Conservation (phyloP, 495 filamentous ascomycete genomes). For the Beverwykella pulmonaria region DNA sequence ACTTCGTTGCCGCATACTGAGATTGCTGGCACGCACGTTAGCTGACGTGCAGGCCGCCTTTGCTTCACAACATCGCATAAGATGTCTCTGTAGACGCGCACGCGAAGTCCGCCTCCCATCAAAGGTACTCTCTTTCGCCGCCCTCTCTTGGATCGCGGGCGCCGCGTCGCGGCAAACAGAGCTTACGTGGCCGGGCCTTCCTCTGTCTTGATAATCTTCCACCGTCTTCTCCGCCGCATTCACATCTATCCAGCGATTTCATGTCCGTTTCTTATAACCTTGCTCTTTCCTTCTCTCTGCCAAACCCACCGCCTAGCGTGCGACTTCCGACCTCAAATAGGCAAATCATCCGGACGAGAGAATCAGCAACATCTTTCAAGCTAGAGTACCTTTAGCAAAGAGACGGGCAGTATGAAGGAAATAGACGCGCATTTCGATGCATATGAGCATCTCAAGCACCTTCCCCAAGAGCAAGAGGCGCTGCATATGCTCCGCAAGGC, state of each 20-base stretch:
- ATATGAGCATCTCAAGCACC: slow-evolving; percentile 76
- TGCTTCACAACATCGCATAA: not conserved
- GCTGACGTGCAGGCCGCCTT: not conserved
- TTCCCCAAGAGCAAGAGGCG: slow-evolving; percentile 76
- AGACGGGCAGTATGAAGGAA: slow-evolving; percentile 42
- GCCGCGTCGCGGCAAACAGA: slow-evolving; percentile 8
- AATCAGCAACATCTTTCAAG: not conserved
- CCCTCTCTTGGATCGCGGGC: not conserved
- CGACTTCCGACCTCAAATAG: not conserved
- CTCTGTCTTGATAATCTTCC: slow-evolving; percentile 35
- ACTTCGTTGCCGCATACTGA: not conserved
- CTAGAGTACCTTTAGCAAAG: slow-evolving; percentile 1
- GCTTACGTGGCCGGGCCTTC: slow-evolving; percentile 38
- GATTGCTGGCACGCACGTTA: not conserved
- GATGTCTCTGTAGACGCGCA: not conserved
- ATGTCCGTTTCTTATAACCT: slow-evolving; percentile 3
- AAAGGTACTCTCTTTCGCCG: not conserved
- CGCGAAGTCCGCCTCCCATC: not conserved
- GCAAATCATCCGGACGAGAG: too few relatives aligned
- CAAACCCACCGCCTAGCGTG: not conserved
- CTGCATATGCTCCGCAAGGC: slow-evolving; percentile 78
- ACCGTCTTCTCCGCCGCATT: slow-evolving; percentile 21
- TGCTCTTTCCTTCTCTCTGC: not conserved
- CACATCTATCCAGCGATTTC: slow-evolving; percentile 3
- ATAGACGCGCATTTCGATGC: slow-evolving; percentile 69